Conservation (phyloP, 805 yeast genomes). For the Priceomyces haplophilus region DNA sequence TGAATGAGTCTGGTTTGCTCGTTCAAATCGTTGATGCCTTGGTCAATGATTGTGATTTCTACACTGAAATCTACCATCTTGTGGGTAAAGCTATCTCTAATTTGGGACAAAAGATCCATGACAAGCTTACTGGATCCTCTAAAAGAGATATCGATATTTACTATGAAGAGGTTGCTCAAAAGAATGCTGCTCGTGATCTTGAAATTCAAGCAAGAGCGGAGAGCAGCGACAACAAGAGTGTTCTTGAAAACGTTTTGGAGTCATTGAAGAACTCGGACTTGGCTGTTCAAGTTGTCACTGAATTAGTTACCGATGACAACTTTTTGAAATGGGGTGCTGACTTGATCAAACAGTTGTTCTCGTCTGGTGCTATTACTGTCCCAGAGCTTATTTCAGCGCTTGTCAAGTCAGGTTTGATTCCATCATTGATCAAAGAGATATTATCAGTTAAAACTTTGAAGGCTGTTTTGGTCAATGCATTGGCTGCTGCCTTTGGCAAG, state of each 20-base stretch:
- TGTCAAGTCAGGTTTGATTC: conserved; percentile 35
- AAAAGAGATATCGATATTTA: conserved; percentile 20
- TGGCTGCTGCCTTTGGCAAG: conserved; percentile 40
- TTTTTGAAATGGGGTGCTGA: conserved; percentile 39
- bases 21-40: conserved; percentile 32
- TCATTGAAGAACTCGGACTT: conserved; percentile 43
- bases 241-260: conserved; percentile 37
- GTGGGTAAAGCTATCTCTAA: conserved; percentile 29
- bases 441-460: conserved; percentile 36
- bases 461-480: conserved; percentile 40
- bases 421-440: conserved; percentile 35
- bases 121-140: conserved; percentile 19
- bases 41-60: conserved; percentile 37
- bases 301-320: conserved; percentile 34
- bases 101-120: conserved; percentile 27
- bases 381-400: conserved; percentile 27
- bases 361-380: conserved; percentile 26
- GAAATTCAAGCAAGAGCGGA: conserved; percentile 12
- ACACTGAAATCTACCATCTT: conserved; percentile 36
- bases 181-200: neutral
- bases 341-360: conserved; percentile 30
- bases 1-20: conserved; percentile 43
- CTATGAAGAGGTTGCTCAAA: conserved; percentile 1
- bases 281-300: conserved; percentile 35
- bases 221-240: conserved; percentile 11